These are phyloP conservation scores for Delphinella strobiligena DNA, from an alignment of 2,329 filamentous ascomycete species.

Conservation along the genomic window DNA sequence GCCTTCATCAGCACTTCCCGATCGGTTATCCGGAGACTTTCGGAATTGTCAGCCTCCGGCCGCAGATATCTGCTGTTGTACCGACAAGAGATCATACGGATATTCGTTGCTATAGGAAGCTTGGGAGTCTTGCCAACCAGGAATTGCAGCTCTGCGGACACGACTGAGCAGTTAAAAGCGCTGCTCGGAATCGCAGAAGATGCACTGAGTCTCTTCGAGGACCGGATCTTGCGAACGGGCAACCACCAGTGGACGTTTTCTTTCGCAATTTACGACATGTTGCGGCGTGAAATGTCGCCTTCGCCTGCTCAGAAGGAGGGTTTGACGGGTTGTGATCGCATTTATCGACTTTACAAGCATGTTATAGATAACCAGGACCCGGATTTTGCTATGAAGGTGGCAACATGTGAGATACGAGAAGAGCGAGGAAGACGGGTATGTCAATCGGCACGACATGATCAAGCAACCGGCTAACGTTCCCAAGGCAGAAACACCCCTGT, in stretches of 20 bases:
- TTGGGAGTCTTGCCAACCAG: slow-evolving; percentile 2
- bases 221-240: slow-evolving; percentile 1
- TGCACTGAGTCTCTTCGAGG: slow-evolving; percentile 4
- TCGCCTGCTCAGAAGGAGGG: background rate
- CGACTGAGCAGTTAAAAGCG: slow-evolving; percentile 1
- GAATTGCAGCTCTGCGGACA: slow-evolving; percentile 1
- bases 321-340: slow-evolving; percentile 2
- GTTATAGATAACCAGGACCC: slow-evolving; percentile 7
- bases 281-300: slow-evolving; percentile 1
- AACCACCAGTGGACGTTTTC: slow-evolving; percentile 3
- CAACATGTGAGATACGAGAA: no score
- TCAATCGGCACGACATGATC: slow-evolving; percentile 1
- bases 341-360: slow-evolving; percentile 3
- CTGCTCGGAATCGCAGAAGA: slow-evolving; percentile 2
- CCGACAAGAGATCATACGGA: background rate
- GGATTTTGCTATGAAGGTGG: background rate
- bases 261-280: slow-evolving; percentile 4
- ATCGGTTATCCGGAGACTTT: slow-evolving; percentile 4
- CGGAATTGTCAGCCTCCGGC: background rate
- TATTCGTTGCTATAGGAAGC: background rate
- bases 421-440: no score
- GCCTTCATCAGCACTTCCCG: slow-evolving; percentile 5
- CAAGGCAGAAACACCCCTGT: no score
- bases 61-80: slow-evolving; percentile 2
- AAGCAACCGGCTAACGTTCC: no score